A percentile compares a stretch with the other conserved stretches of the same genome.
phyloP scores from a whole-genome alignment of 129 eudicot genomes.

The Tanacetum coccineum region DNA sequence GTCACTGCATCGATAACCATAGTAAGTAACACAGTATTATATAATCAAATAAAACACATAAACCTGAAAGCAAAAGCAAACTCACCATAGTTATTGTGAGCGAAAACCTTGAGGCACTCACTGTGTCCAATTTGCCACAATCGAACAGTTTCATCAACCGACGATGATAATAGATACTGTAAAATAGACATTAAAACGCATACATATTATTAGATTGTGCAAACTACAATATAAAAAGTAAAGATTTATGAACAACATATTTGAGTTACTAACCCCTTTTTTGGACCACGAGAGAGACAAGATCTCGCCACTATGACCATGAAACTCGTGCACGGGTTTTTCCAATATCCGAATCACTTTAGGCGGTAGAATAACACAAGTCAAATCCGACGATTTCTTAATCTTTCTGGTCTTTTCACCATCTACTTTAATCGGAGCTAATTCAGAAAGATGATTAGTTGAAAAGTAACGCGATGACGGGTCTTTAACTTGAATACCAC shows the following conservation, averaged over 20 bases:
- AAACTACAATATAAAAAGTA: background rate
- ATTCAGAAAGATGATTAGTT: slow-evolving; percentile 49
- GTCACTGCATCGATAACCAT: slow-evolving; percentile 64
- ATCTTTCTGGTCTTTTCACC: slow-evolving; percentile 37
- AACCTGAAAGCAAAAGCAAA: background rate
- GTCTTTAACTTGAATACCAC: slow-evolving; percentile 39
- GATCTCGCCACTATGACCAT: slow-evolving; percentile 64
- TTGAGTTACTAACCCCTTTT: slow-evolving; percentile 68
- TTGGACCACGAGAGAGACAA: slow-evolving; percentile 83
- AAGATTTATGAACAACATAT: background rate
- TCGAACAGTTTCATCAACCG: slow-evolving; percentile 76
- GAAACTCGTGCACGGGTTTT: slow-evolving; percentile 68
- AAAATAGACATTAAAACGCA: slow-evolving; percentile 1
- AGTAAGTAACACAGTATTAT: background rate
- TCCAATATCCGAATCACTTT: slow-evolving; percentile 59
- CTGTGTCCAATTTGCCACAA: slow-evolving; percentile 62
- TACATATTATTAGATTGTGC: background rate
- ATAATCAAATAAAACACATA: background rate
- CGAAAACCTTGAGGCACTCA: slow-evolving; percentile 54
- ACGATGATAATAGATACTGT: slow-evolving; percentile 75
- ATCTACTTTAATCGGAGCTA: slow-evolving; percentile 46
- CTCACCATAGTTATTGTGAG: slow-evolving; percentile 67
- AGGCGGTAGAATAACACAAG: slow-evolving; percentile 73
- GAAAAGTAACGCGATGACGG: slow-evolving; percentile 51
- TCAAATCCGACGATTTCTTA: slow-evolving; percentile 50